Evolutionary conservation across 495 filamentous ascomycete genomes (phyloP).

Genomic region (Annulohypoxylon stygium): DNA sequence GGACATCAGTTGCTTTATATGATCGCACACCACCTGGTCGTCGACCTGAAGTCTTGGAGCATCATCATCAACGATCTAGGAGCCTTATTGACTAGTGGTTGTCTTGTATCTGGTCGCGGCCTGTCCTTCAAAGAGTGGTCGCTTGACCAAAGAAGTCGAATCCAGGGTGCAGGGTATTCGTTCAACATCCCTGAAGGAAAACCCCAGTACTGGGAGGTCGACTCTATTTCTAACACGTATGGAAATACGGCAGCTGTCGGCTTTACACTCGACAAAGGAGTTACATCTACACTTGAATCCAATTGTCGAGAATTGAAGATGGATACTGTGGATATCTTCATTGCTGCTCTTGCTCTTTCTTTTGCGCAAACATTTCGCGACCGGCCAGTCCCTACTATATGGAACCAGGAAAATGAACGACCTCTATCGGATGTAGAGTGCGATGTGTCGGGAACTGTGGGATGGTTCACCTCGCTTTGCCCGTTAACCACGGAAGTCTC

Average conservation of each 20-base stretch:
- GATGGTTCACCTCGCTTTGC: conserved; percentile 64
- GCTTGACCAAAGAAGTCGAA: conserved; percentile 55
- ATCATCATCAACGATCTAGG: conserved; percentile 77
- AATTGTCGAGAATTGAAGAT: conserved; percentile 60
- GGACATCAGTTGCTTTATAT: conserved; percentile 70
- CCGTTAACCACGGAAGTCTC: conserved; percentile 54
- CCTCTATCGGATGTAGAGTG: conserved; percentile 52
- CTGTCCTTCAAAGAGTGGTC: conserved; percentile 77
- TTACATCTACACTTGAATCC: conserved; percentile 59
- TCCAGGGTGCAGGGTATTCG: conserved; percentile 49
- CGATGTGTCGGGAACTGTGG: conserved; percentile 62
- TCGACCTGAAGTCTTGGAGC: conserved; percentile 79
- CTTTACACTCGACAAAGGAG: conserved; percentile 58
- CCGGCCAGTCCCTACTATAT: conserved; percentile 66
- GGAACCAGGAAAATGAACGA: conserved; percentile 64
- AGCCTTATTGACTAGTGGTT: conserved; percentile 67
- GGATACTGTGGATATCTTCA: conserved; percentile 63
- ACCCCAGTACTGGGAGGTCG: conserved; percentile 62
- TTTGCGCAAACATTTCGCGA: conserved; percentile 67
- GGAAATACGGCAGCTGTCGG: conserved; percentile 56
- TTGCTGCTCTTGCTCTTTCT: conserved; percentile 62
- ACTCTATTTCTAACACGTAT: conserved; percentile 60
- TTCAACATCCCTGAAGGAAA: conserved; percentile 55
- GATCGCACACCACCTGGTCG: conserved; percentile 74
- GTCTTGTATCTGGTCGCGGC: conserved; percentile 53